Conservation (phyloP, 257 asterid genomes). For the Solanum sejunctum region DNA sequence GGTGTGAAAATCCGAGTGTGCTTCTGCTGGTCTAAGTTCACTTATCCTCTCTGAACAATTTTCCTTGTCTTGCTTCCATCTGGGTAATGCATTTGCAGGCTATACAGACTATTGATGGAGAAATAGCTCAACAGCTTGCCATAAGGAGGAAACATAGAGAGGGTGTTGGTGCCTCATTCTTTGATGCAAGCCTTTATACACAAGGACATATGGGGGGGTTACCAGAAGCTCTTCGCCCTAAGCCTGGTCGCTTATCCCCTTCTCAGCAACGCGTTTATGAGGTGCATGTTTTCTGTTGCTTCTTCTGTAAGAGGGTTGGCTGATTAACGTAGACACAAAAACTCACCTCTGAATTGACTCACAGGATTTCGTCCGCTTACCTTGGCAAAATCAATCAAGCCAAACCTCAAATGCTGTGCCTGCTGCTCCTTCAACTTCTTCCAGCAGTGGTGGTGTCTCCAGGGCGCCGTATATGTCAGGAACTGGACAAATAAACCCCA, state of each 20-base stretch:
- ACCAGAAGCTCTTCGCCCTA: constrained; percentile 96
- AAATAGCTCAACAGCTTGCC: constrained; percentile 66
- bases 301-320: neutral
- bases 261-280: constrained; percentile 96
- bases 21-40: neutral
- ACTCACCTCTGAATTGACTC: neutral
- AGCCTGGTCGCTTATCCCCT: constrained; percentile 82
- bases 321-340: neutral
- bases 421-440: constrained; percentile 49
- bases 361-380: constrained; percentile 96
- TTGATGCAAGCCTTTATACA: constrained; percentile 53
- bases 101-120: constrained; percentile 84
- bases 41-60: neutral
- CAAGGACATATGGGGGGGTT: constrained; percentile 66
- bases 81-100: constrained; percentile 37
- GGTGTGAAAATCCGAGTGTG: neutral
- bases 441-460: constrained; percentile 42
- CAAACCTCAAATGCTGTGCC: constrained; percentile 62
- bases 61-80: neutral
- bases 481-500: constrained; percentile 46
- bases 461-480: constrained; percentile 34
- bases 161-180: constrained; percentile 56
- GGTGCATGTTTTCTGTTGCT: constrained; percentile 27
- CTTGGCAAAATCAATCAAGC: constrained; percentile 82
- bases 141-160: constrained; percentile 77